Evolutionary conservation across 441 rosid genomes (phyloP), one percentile per base, ranked within the genome.

Genomic region (Populus tomentosa): DNA sequence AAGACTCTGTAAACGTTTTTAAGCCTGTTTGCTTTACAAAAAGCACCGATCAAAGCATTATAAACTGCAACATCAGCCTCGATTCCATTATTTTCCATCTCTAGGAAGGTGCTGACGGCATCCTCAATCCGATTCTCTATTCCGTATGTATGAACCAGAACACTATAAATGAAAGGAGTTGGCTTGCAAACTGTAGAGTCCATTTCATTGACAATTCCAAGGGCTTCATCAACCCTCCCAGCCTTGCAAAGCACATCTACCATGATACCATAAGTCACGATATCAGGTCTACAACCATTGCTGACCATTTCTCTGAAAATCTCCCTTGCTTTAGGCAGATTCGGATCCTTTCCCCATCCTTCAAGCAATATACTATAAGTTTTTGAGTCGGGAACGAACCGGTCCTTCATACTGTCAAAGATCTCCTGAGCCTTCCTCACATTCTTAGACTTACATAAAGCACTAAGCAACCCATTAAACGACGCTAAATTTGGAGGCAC

Each of bases 281-380:
- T 86, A 87, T 94, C 98, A 3, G 97, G 98, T 24, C 79, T 35
- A 77, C 97, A 94, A 38, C 94, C 93, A 14, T 69, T 67, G 7
- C 86, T 80, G 61, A 87, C 80, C 98, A 93, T 94, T 72, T 89
- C 97, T 73, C 84, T 71, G 70, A 89, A 94, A 78, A 87, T 82
- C 78, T 89, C 94, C 82, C 98, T 88, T 0, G 97, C 97, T 85
- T 89, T 94, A 6, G 95, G 94, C 77, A 94, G 82, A 71, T 94
- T 93, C 0, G 98, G 98, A 67, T 86, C 91, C 78, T 86, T 93
- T 30, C 98, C 98, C 98, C 98, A 94, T 36, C 97, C 98, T n/a
- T 87, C 94, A 81, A 93, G 80, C 90, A 94, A 78, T 82, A 94
- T 91, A 71, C 97, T 93, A 77, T 87, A 94, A 2, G 97, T 93